These are phyloP conservation scores for Vaccinium macrocarpon DNA, from an alignment of 148 eudicot species.

Conservation along the genomic window DNA sequence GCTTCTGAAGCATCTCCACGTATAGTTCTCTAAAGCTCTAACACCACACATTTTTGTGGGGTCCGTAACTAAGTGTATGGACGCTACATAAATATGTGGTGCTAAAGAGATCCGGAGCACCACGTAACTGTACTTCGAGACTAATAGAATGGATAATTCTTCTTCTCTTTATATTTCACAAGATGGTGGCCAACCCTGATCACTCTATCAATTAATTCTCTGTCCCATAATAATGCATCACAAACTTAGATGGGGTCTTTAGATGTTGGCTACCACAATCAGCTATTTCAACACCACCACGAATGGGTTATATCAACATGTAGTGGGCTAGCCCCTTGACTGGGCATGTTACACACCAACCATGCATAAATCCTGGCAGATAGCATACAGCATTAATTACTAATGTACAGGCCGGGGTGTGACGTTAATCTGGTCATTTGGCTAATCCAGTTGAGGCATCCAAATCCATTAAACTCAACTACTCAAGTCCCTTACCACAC, in stretches of 20 bases:
- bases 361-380: constrained; percentile 31
- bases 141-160: too few species aligned
- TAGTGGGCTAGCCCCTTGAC: constrained; percentile 23
- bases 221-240: background rate
- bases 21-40: too few species aligned
- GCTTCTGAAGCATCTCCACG: too few species aligned
- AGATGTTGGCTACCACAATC: background rate
- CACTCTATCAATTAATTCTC: background rate
- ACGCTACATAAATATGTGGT: too few species aligned
- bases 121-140: too few species aligned
- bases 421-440: background rate
- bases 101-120: too few species aligned
- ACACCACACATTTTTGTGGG: too few species aligned
- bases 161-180: background rate
- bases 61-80: too few species aligned
- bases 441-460: constrained; percentile 8
- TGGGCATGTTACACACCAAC: constrained; percentile 30
- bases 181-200: background rate
- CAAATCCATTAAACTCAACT: background rate
- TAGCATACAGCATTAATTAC: background rate
- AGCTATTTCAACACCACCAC: background rate
- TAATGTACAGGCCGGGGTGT: background rate
- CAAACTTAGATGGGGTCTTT: background rate
- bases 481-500: constrained; percentile 12
- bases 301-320: constrained; percentile 18